Evolutionary conservation across 805 yeast species (phyloP), one percentile per base, ranked within the genome.

Genomic region (Cyberlindnera xylosilytica): DNA sequence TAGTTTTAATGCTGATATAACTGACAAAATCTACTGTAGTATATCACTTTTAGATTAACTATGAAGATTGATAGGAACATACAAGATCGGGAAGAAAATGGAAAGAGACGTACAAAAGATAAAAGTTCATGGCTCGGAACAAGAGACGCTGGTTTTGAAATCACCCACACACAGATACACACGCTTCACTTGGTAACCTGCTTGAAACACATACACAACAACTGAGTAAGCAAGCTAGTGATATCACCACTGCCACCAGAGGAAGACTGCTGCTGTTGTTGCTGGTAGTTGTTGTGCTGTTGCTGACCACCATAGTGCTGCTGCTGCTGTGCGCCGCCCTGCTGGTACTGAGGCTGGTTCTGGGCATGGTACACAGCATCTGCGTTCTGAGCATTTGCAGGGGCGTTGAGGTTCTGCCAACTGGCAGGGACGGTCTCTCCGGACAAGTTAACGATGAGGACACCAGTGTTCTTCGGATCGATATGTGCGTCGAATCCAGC

Each of bases 401-500:
- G 22, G 7, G 29, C 29, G 13, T 42, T 30, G 20, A 37, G 34
- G 13, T 22, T 20, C 22, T 39, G 44, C 73, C 72, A 67, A 15
- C 55, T 49, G 5, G 50, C 54, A 18, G 80, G 80, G 17, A 75
- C 62, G 15, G 63, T 62, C 3, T 77, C 74, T 18, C 68, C 65
- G n/a, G 61, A 52, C 41, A 87, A 71, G 51, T 83, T 83, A 42
- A 90, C 78, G 10, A 85, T 70, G 46, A 90, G 60, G 3, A 90
- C 96, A 24, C 98, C 98, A 2, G 84, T 49, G 61, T 91, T 91
- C 41, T 83, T 74, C 2, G 71, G 69, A 53, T 89, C 91, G 27
- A 84, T 70, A 52, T 77, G 70, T 49, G 76, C 77, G 22, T 64
- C 73, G 50, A 90, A 72, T 20, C 77, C 67, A 33, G 83, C 77